phyloP scores from a whole-genome alignment of 2,329 filamentous ascomycete genomes.

The Periconia sp. region DNA sequence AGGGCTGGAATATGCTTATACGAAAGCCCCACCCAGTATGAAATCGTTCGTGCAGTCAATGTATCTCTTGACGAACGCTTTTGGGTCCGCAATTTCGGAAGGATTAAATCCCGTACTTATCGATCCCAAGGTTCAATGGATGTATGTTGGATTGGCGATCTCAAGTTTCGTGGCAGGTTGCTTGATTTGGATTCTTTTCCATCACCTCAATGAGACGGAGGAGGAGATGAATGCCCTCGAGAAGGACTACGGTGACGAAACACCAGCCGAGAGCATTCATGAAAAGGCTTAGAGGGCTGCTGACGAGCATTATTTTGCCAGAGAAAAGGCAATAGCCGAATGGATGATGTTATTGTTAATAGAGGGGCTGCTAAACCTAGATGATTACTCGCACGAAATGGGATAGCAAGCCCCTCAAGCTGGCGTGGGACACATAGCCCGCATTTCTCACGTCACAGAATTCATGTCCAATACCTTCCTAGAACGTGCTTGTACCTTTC shows the following conservation, averaged over 20 bases:
- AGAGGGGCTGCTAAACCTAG: no score
- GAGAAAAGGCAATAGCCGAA: no score
- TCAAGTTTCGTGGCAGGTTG: conserved; percentile 34
- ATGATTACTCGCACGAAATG: no score
- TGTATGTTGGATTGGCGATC: conserved; percentile 48
- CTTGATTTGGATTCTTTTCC: conserved; percentile 42
- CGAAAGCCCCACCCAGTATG: conserved; percentile 51
- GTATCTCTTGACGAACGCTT: conserved; percentile 62
- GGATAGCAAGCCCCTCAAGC: no score
- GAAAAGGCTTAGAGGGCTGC: not conserved
- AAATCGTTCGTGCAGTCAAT: conserved; percentile 55
- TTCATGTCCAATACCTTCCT: no score
- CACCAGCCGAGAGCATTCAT: conserved; percentile 19
- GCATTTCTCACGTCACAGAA: no score
- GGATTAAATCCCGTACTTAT: conserved; percentile 63
- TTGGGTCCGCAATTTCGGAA: conserved; percentile 63
- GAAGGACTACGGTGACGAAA: conserved; percentile 35
- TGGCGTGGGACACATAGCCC: no score
- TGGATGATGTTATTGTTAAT: no score
- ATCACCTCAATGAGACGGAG: conserved; percentile 40
- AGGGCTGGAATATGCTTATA: conserved; percentile 53
- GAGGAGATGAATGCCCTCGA: conserved; percentile 42
- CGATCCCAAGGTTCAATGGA: conserved; percentile 68
- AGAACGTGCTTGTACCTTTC: no score
- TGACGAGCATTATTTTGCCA: no score